Conservation (phyloP, 768 basidiomycete genomes). For the Lyophyllum shimeji region DNA sequence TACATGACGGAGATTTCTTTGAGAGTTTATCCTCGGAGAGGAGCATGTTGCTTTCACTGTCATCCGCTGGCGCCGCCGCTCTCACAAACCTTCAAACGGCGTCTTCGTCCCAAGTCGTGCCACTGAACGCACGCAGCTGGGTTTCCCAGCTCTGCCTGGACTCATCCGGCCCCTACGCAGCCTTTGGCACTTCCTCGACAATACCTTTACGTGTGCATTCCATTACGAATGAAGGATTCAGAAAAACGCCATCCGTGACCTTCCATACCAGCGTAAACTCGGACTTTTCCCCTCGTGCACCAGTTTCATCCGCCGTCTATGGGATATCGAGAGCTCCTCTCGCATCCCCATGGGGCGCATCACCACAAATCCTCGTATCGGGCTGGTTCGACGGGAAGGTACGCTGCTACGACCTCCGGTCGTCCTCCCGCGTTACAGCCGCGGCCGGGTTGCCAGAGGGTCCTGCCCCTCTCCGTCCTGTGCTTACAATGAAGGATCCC, state of each 20-base stretch:
- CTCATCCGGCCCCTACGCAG: constrained; percentile 57
- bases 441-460: constrained; percentile 10
- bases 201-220: constrained; percentile 59
- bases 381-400: constrained; percentile 84
- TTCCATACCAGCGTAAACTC: constrained; percentile 38
- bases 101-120: constrained; percentile 29
- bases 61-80: constrained; percentile 51
- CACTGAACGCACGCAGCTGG: constrained; percentile 62
- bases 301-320: constrained; percentile 62
- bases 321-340: constrained; percentile 62
- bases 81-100: constrained; percentile 23
- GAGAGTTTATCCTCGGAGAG: constrained; percentile 55
- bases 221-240: constrained; percentile 47
- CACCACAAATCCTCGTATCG: constrained; percentile 69
- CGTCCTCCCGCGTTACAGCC: constrained; percentile 28
- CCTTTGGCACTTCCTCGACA: constrained; percentile 63
- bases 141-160: constrained; percentile 52
- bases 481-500: constrained; percentile 62
- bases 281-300: constrained; percentile 16
- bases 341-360: constrained; percentile 66
- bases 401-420: constrained; percentile 73
- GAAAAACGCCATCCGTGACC: constrained; percentile 44
- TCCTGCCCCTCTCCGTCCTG: constrained; percentile 48
- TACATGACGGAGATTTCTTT: constrained; percentile 47
- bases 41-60: constrained; percentile 52